These are phyloP conservation scores for Multifurca ochricompacta DNA, from an alignment of 768 basidiomycete genomes.

Conservation along the genomic window DNA sequence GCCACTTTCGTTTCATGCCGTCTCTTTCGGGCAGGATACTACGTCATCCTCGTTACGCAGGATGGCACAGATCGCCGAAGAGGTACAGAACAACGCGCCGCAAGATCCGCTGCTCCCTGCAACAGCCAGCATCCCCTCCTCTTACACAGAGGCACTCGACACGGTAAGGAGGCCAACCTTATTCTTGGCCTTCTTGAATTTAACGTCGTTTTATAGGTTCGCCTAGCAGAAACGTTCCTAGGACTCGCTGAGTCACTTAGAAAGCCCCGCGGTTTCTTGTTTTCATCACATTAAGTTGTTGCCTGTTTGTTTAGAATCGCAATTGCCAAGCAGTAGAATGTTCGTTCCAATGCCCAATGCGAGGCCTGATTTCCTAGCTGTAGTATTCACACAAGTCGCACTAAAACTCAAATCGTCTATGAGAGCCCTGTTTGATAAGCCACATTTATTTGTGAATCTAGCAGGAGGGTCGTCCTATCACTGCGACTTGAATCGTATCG, in stretches of 20 bases:
- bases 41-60: constrained; percentile 30
- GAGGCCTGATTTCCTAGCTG: no score
- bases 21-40: constrained; percentile 44
- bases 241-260: constrained; percentile 50
- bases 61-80: constrained; percentile 45
- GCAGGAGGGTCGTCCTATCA: no score
- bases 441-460: no score
- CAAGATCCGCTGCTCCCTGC: constrained; percentile 29
- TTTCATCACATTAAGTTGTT: background rate
- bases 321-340: no score
- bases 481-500: no score
- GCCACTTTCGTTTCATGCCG: constrained; percentile 49
- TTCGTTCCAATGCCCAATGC: no score
- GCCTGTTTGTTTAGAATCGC: no score
- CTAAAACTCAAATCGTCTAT: no score
- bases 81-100: constrained; percentile 40
- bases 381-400: no score
- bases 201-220: constrained; percentile 33
- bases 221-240: constrained; percentile 50
- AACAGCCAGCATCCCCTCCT: constrained; percentile 16
- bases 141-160: constrained; percentile 38
- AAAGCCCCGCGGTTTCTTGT: constrained; percentile 45
- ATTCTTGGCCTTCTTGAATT: background rate
- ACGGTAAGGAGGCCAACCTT: background rate
- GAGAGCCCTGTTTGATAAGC: no score